Conservation (phyloP, 148 eudicot genomes). For the Fagopyrum tataricum region DNA sequence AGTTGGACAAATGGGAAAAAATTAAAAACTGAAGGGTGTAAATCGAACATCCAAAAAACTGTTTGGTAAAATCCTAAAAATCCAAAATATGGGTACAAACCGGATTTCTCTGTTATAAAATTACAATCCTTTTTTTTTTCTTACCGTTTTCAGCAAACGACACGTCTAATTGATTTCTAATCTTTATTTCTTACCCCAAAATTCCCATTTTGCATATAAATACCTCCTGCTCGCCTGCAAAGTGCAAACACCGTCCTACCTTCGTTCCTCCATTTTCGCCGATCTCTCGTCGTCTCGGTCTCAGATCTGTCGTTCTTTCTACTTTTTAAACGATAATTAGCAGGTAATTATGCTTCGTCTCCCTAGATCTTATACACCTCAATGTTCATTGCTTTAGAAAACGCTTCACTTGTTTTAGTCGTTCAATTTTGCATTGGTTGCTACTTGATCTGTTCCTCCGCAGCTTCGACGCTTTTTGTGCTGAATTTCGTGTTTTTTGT, state of each 20-base stretch:
- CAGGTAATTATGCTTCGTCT: neutral
- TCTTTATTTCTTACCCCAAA: neutral
- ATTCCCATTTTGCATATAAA: neutral
- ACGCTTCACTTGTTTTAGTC: neutral
- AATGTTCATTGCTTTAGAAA: neutral
- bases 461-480: neutral
- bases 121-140: no score
- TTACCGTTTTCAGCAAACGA: constrained; percentile 1
- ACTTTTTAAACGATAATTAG: neutral
- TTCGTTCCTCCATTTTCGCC: neutral
- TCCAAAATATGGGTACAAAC: no score
- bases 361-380: neutral
- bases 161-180: neutral
- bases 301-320: neutral
- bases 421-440: neutral
- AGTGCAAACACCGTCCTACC: neutral
- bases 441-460: constrained; percentile 4
- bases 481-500: neutral
- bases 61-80: no score
- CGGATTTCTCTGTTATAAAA: no score
- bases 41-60: no score
- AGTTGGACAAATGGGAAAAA: no score
- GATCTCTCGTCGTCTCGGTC: neutral
- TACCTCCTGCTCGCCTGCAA: constrained; percentile 1
- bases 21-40: no score